Conservation (phyloP, 1,284 basidiomycete genomes). For the Ceratobasidium sp. region DNA sequence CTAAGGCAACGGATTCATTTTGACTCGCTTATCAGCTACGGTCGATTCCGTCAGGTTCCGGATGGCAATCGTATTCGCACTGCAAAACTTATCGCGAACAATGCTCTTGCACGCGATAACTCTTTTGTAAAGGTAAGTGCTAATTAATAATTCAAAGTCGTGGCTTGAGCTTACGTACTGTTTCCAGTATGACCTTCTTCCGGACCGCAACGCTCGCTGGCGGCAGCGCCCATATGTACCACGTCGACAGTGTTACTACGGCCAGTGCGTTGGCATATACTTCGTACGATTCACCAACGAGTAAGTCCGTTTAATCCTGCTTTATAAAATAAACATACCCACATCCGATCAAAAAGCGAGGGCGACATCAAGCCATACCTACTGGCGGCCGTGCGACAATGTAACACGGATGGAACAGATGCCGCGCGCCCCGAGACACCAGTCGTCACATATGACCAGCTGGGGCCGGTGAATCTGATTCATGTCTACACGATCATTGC, state of each 20-base stretch:
- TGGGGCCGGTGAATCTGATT: constrained; percentile 8
- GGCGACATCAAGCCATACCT: constrained; percentile 22
- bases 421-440: constrained; percentile 30
- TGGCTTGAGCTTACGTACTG: background rate
- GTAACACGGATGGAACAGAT: constrained; percentile 15
- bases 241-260: constrained; percentile 48
- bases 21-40: constrained; percentile 21
- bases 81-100: constrained; percentile 46
- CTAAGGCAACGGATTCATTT: constrained; percentile 10
- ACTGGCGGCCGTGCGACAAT: constrained; percentile 33
- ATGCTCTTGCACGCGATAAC: constrained; percentile 28
- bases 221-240: background rate
- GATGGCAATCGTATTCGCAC: constrained; percentile 38
- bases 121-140: constrained; percentile 36
- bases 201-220: constrained; percentile 14
- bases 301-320: constrained; percentile 1
- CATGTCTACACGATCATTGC: constrained; percentile 24
- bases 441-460: constrained; percentile 1
- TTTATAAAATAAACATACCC: background rate
- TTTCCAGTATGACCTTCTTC: constrained; percentile 12
- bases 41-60: constrained; percentile 32
- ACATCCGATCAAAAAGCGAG: constrained; percentile 50
- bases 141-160: background rate
- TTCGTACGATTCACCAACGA: constrained; percentile 48
- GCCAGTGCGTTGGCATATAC: constrained; percentile 52